These are phyloP conservation scores for Phialophora macrospora DNA, from an alignment of 2,329 filamentous ascomycete genomes.

Conservation along the genomic window DNA sequence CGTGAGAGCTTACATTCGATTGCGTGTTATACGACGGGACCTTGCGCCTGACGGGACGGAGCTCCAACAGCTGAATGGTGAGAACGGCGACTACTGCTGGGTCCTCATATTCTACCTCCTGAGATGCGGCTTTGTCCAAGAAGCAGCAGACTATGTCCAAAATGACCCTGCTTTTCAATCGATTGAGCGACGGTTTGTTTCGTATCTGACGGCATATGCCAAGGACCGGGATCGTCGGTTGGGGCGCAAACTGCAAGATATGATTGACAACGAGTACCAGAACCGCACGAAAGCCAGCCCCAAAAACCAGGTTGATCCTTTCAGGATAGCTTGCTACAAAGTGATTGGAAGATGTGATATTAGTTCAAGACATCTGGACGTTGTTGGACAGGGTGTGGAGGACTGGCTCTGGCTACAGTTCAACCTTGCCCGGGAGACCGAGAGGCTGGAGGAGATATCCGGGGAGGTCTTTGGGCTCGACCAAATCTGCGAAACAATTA, in stretches of 20 bases:
- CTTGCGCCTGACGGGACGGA: constrained; percentile 80
- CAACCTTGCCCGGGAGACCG: constrained; percentile 65
- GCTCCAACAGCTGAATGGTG: constrained; percentile 72
- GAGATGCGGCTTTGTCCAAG: constrained; percentile 78
- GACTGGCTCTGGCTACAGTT: constrained; percentile 73
- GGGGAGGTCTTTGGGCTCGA: constrained; percentile 66
- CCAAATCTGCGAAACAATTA: constrained; percentile 77
- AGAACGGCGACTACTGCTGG: constrained; percentile 78
- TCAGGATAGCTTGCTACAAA: constrained; percentile 97
- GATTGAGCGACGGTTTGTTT: constrained; percentile 86
- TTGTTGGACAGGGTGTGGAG: constrained; percentile 64
- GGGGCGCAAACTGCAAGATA: constrained; percentile 77
- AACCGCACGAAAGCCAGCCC: constrained; percentile 82
- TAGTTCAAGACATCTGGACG: constrained; percentile 60
- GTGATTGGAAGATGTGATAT: constrained; percentile 80
- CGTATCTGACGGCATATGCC: constrained; percentile 84
- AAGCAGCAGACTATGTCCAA: constrained; percentile 85
- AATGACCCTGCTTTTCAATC: constrained; percentile 81
- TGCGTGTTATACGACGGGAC: constrained; percentile 79
- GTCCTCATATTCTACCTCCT: constrained; percentile 91
- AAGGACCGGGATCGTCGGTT: constrained; percentile 76
- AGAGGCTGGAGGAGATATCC: constrained; percentile 65
- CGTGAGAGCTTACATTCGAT: constrained; percentile 86
- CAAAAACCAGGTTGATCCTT: constrained; percentile 88
- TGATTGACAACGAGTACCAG: constrained; percentile 87